These are phyloP conservation scores for Arabidopsis hybrid DNA, from an alignment of 441 rosid genomes.

Conservation along the genomic window DNA sequence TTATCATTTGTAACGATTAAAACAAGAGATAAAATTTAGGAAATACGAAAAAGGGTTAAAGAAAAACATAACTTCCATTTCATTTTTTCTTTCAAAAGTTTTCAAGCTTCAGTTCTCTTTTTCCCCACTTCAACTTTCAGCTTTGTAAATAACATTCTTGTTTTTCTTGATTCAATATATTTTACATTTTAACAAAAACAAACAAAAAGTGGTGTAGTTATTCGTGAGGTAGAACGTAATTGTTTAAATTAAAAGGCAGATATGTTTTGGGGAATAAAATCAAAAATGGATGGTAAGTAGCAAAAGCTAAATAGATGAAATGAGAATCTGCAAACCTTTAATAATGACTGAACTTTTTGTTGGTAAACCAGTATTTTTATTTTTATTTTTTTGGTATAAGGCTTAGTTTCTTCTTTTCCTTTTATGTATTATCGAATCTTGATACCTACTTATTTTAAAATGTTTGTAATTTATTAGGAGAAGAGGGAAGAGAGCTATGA, in stretches of 20 bases:
- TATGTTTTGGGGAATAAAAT: conserved; percentile 38
- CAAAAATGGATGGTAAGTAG: conserved; percentile 19
- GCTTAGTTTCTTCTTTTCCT: background rate
- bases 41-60: background rate
- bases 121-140: background rate
- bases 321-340: background rate
- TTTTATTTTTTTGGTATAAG: too few species aligned
- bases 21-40: background rate
- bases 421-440: conserved; percentile 5
- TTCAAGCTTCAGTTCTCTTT: background rate
- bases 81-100: background rate
- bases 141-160: background rate
- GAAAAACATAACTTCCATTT: background rate
- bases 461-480: conserved; percentile 23
- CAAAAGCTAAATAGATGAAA: background rate
- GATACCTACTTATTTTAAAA: background rate
- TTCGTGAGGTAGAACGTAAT: background rate
- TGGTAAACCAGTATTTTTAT: background rate
- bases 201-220: background rate
- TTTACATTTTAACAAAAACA: background rate
- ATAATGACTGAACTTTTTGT: too few species aligned
- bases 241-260: background rate
- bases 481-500: conserved; percentile 23
- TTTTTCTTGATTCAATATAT: background rate
- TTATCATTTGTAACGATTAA: too few species aligned